phyloP scores from a whole-genome alignment of 2,329 filamentous ascomycete genomes.

The Blastomyces parvus region DNA sequence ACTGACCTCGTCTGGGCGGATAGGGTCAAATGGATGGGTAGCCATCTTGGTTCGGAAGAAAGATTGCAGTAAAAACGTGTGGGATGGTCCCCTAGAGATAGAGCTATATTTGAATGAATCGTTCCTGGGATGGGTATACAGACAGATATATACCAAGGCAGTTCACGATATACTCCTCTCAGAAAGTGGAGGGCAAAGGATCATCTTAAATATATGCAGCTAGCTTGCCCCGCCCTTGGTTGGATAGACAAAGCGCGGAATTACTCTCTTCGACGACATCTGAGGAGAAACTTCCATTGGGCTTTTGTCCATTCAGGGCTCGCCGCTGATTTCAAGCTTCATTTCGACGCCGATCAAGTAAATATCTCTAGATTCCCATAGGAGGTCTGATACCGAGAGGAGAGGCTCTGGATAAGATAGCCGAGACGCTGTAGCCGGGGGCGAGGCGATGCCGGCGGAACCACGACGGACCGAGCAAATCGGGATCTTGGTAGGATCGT shows the following conservation, averaged over 20 bases:
- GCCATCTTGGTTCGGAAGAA: neutral
- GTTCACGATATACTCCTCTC: neutral
- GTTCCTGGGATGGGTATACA: neutral
- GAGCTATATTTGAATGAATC: neutral
- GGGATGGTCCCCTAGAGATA: neutral
- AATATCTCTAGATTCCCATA: neutral
- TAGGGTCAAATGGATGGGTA: slow-evolving; percentile 34
- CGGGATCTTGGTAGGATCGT: no score
- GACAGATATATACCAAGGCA: neutral
- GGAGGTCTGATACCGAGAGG: neutral
- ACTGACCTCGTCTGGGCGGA: slow-evolving; percentile 33
- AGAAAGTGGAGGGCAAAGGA: neutral
- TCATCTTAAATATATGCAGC: neutral
- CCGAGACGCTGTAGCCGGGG: neutral
- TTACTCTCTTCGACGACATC: no score
- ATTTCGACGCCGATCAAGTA: neutral
- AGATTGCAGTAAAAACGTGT: neutral
- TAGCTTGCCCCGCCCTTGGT: no score
- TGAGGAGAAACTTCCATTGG: neutral
- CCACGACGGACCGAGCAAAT: neutral
- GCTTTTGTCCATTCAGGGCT: neutral
- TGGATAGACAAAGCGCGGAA: no score
- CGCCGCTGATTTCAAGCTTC: neutral
- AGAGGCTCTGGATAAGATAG: neutral
- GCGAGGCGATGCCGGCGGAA: neutral